Evolutionary conservation across 768 basidiomycete species (phyloP).

Genomic region (Lactarius hengduanensis): DNA sequence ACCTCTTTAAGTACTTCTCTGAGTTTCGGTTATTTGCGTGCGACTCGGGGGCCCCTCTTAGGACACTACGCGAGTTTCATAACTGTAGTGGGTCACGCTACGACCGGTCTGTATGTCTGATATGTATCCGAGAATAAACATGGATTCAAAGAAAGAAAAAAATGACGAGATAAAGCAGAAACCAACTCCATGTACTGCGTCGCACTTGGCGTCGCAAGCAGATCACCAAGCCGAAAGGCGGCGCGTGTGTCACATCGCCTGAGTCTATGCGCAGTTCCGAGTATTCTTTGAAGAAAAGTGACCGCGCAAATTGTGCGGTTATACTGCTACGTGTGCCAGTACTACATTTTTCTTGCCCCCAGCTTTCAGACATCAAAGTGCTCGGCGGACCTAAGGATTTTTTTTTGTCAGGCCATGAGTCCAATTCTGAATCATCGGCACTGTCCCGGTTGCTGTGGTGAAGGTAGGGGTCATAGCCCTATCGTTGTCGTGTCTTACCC

Average conservation of each 20-base stretch:
- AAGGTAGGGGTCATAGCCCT: neutral
- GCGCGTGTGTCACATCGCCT: neutral
- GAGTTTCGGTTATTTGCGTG: too few relatives aligned
- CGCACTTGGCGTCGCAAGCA: too few relatives aligned
- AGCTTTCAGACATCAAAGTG: neutral
- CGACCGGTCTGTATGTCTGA: too few relatives aligned
- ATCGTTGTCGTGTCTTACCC: neutral
- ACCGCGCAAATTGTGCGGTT: neutral
- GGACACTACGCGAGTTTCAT: too few relatives aligned
- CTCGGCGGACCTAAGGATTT: neutral
- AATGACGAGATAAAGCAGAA: neutral
- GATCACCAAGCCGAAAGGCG: neutral
- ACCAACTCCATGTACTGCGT: too few relatives aligned
- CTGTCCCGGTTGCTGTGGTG: neutral
- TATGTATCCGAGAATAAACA: too few relatives aligned
- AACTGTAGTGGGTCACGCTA: too few relatives aligned
- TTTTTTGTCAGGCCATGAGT: too few relatives aligned
- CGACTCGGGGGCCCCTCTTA: too few relatives aligned
- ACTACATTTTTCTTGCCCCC: neutral
- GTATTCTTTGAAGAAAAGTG: neutral
- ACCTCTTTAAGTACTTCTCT: too few relatives aligned
- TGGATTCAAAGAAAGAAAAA: too few relatives aligned
- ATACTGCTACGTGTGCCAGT: neutral
- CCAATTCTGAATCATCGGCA: neutral
- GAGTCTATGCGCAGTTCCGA: neutral